These are phyloP conservation scores for Saccharomyces hybrid DNA, from an alignment of 1,139 yeast genomes.

Conservation along the genomic window DNA sequence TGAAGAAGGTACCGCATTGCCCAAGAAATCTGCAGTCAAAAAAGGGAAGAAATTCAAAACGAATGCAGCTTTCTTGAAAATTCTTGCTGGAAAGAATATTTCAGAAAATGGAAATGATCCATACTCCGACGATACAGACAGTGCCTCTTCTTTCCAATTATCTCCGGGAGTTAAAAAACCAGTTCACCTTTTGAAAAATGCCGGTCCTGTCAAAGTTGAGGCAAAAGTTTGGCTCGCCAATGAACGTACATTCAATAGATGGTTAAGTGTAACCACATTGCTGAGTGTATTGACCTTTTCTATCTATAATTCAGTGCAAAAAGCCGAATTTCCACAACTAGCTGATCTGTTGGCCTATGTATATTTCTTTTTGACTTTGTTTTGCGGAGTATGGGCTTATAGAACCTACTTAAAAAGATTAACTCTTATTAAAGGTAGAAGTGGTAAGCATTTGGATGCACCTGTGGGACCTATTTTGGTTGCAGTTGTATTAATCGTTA, in stretches of 20 bases:
- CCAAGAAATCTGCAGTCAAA: slow-evolving; percentile 7
- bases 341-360: slow-evolving; percentile 66
- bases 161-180: slow-evolving; percentile 91
- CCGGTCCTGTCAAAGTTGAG: slow-evolving; percentile 89
- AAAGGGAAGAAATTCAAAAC: slow-evolving; percentile 9
- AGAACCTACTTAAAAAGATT: slow-evolving; percentile 65
- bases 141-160: slow-evolving; percentile 38
- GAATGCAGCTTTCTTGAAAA: slow-evolving; percentile 25
- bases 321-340: slow-evolving; percentile 48
- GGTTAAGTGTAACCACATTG: slow-evolving; percentile 89
- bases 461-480: slow-evolving; percentile 81
- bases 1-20: slow-evolving; percentile 24
- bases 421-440: slow-evolving; percentile 66
- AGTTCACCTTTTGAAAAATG: slow-evolving; percentile 65
- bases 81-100: slow-evolving; percentile 29
- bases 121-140: slow-evolving; percentile 86
- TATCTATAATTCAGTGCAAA: slow-evolving; percentile 69
- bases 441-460: slow-evolving; percentile 82
- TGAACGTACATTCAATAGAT: slow-evolving; percentile 92
- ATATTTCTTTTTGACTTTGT: slow-evolving; percentile 72
- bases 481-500: slow-evolving; percentile 59
- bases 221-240: slow-evolving; percentile 98
- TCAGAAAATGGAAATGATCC: slow-evolving; percentile 41
- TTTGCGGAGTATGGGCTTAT: slow-evolving; percentile 88
- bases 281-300: slow-evolving; percentile 83